Evolutionary conservation across 139 green algal genomes (phyloP).

Genomic region (Chlamydomonas schloesseri): DNA sequence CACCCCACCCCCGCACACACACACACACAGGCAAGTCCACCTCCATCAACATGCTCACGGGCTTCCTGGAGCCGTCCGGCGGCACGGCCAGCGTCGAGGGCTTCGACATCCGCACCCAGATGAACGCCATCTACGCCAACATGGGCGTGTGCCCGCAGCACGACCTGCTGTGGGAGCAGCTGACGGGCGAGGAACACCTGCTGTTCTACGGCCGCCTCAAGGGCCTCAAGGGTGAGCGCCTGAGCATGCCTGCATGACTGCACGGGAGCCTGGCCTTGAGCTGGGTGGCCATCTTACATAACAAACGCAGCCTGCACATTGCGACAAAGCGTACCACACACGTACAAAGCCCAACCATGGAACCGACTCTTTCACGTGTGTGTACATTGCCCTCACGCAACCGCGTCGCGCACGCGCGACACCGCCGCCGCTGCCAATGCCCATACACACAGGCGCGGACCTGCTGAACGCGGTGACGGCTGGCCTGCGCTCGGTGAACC

Average conservation of each 20-base stretch:
- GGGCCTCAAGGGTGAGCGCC: constrained; percentile 65
- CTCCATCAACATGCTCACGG: constrained; percentile 82
- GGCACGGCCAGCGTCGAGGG: constrained; percentile 70
- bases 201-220: constrained; percentile 92
- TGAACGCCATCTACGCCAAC: constrained; percentile 29
- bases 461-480: constrained; percentile 67
- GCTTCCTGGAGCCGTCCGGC: constrained; percentile 68
- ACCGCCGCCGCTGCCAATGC: no score
- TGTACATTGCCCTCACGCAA: no score
- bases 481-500: constrained; percentile 57
- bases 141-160: constrained; percentile 89
- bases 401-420: no score
- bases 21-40: constrained; percentile 76
- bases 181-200: constrained; percentile 95
- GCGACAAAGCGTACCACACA: no score
- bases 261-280: background rate
- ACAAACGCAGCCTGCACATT: no score
- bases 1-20: background rate
- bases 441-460: constrained; percentile 58
- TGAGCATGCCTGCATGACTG: background rate
- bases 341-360: no score
- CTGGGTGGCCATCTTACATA: no score
- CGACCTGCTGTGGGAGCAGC: constrained; percentile 83
- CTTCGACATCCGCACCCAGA: constrained; percentile 57
- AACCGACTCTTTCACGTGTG: no score